Base-by-base conservation (phyloP, 129 eudicot species). In the Tagetes erecta region DNA sequence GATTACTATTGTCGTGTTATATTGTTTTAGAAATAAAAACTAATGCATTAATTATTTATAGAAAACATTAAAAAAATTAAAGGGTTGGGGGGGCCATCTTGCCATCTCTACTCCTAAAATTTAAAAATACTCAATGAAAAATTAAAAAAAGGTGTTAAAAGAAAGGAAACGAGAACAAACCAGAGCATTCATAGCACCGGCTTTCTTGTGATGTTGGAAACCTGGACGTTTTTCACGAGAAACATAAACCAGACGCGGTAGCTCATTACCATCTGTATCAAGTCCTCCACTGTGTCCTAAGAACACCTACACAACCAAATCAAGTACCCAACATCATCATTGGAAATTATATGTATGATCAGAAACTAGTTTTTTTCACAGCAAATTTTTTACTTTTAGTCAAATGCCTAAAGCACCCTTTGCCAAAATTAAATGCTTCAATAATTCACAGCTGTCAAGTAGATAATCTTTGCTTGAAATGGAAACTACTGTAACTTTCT, bases 191-290 rank as follows among this genome's bases (percentile, higher is more conserved):
- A 86, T 86, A 70, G 91, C 91, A 71, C 91, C 91, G 10, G 91
- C 91, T 71, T 86, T 86, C 70, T 86, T 86, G 82, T 86, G 91
- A 79, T 86, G 91, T 53, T 86, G 84, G 68, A 86, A 86, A 9
- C 91, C 91, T 11, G 91, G 91, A 70, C 91, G 81, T 79, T 86
- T 86, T 80, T 86, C 91, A 80, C 91, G 91, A 86, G 91, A 86
- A 51, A 86, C 91, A 71, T 86, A 86, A 67, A 86, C 91, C 41
- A 86, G 79, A 36, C 84, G 83, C 0, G 91, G 91, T 71, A 86
- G 76, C 64, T 83, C 87, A 68, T 83, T 83, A 65, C 87, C 91
- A 64, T 86, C 87, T 12, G 84, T 64, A 72, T 86, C 91, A 42
- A 74, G 83, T 50, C 87, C 86, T 59, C 91, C 91, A 67, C 81